phyloP scores from a whole-genome alignment of 805 yeast species.

The Tetrapisispora namnaoensis region DNA sequence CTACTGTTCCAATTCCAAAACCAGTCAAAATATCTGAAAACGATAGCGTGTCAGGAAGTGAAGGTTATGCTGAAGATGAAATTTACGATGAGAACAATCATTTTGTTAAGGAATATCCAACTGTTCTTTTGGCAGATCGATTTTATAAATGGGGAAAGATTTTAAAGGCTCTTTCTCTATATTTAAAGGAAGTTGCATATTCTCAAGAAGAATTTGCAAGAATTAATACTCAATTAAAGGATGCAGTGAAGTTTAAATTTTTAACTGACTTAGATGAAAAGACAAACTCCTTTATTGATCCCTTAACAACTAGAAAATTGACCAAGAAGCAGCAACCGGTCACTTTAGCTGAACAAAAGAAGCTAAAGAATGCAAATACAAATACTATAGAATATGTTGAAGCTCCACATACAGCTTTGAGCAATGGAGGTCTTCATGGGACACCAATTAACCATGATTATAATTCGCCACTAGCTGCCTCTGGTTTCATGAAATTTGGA shows the following conservation, averaged over 20 bases:
- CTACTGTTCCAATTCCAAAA: slow-evolving; percentile 28
- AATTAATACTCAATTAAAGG: slow-evolving; percentile 64
- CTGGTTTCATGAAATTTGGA: slow-evolving; percentile 62
- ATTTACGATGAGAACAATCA: slow-evolving; percentile 13
- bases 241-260: slow-evolving; percentile 41
- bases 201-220: slow-evolving; percentile 68
- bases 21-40: slow-evolving; percentile 11
- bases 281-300: slow-evolving; percentile 35
- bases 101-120: slow-evolving; percentile 43
- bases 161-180: slow-evolving; percentile 56
- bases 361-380: slow-evolving; percentile 1
- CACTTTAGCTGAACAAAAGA: slow-evolving; percentile 18
- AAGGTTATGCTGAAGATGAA: slow-evolving; percentile 5
- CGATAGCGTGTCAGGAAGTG: neutral
- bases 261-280: slow-evolving; percentile 30
- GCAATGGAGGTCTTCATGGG: neutral
- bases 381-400: neutral
- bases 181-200: slow-evolving; percentile 63
- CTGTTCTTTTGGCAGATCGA: slow-evolving; percentile 69
- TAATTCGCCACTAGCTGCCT: slow-evolving; percentile 19
- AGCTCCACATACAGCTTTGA: neutral
- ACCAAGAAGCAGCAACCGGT: slow-evolving; percentile 21
- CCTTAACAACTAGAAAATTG: slow-evolving; percentile 40
- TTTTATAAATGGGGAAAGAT: slow-evolving; percentile 76
- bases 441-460: neutral